Conservation (phyloP, 306 rosid species). For the Carpinus viminea region DNA sequence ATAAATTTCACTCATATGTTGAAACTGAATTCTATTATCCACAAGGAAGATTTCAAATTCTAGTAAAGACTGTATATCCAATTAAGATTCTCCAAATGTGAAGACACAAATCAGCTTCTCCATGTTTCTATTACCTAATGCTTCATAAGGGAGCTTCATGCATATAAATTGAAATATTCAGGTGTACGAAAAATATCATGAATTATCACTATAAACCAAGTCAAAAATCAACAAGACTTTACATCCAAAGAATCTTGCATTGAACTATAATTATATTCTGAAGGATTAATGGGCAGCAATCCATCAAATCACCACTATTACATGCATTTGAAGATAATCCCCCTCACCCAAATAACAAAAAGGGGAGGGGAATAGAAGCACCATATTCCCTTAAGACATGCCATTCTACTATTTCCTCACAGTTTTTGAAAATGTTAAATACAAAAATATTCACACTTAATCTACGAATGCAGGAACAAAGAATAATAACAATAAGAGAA, state of each 20-base stretch:
- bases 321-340: not conserved
- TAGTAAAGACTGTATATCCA: not conserved
- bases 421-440: not conserved
- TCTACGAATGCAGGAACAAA: not conserved
- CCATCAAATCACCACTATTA: not conserved
- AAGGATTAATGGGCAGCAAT: not conserved
- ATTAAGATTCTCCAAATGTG: not conserved
- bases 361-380: too few species aligned
- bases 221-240: not conserved
- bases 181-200: not conserved
- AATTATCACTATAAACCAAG: not conserved
- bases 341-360: too few species aligned
- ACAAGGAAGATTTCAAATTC: not conserved
- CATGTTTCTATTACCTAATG: not conserved
- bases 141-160: not conserved
- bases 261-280: not conserved
- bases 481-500: not conserved
- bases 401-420: not conserved
- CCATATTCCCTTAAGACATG: not conserved
- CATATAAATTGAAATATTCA: not conserved
- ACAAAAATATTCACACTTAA: not conserved
- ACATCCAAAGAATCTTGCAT: not conserved
- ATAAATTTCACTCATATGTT: not conserved
- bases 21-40: not conserved
- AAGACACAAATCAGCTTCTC: not conserved